Evolutionary conservation across 208 protist species (phyloP).

Genomic region (Crithidia sp.): DNA sequence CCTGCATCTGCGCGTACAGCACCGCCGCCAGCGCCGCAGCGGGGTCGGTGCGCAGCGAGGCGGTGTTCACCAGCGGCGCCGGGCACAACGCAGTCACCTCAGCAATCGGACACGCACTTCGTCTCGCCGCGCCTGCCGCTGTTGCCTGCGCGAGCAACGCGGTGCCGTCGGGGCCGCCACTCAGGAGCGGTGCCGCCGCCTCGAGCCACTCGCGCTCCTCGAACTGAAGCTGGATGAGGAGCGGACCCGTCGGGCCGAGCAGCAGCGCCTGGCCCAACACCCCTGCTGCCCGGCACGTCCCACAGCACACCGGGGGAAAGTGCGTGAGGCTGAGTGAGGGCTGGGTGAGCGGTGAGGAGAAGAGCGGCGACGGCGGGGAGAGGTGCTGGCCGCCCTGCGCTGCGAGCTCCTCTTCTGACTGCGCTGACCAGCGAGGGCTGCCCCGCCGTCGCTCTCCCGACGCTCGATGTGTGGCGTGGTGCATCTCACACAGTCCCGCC

Average conservation of each 20-base stretch:
- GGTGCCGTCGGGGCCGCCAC: not conserved
- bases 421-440: not conserved
- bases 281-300: slow-evolving; percentile 34
- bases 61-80: slow-evolving; percentile 7
- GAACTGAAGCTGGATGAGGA: slow-evolving; percentile 66
- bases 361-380: not conserved
- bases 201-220: slow-evolving; percentile 38
- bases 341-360: not conserved
- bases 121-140: not conserved
- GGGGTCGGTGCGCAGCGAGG: slow-evolving; percentile 8
- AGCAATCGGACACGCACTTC: not conserved
- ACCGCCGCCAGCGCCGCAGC: slow-evolving; percentile 14
- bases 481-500: slow-evolving; percentile 11
- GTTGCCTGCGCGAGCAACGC: not conserved
- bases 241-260: slow-evolving; percentile 59
- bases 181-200: slow-evolving; percentile 2
- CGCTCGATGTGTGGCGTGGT: not conserved
- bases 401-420: not conserved
- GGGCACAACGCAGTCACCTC: slow-evolving; percentile 27
- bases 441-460: not conserved
- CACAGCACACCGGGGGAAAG: slow-evolving; percentile 53
- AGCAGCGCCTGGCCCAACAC: slow-evolving; percentile 64
- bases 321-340: not conserved
- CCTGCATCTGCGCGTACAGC: slow-evolving; percentile 30
- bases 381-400: not conserved